Percentiles rank a stretch among this genome's conserved stretches.
phyloP scores from a whole-genome alignment of 1,139 yeast genomes.

The Saccharomyces hybrid region DNA sequence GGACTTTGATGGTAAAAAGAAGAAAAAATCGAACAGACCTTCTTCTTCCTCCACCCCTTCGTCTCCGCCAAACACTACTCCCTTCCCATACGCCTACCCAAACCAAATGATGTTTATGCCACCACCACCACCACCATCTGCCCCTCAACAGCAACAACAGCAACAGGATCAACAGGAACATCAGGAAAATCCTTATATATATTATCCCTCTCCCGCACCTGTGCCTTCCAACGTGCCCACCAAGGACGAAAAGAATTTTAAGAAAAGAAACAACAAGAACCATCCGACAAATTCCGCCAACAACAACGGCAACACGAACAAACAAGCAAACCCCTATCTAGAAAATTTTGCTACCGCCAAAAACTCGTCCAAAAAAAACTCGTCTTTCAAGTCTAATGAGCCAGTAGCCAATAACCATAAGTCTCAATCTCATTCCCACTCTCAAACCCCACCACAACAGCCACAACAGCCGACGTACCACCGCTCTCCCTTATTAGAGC shows the following conservation, averaged over 20 bases:
- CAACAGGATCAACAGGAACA: not conserved
- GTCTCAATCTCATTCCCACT: not conserved
- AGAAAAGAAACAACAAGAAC: not conserved
- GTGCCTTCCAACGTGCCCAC: slow-evolving; percentile 3
- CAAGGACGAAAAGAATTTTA: not conserved
- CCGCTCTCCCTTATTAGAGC: slow-evolving; percentile 78
- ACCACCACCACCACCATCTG: slow-evolving; percentile 1
- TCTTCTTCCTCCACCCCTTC: not conserved
- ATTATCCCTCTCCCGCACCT: not conserved
- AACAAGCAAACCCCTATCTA: slow-evolving; percentile 5
- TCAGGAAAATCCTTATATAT: not conserved
- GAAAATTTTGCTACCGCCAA: not conserved
- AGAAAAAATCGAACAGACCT: not conserved
- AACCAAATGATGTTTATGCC: slow-evolving; percentile 2
- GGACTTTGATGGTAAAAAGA: not conserved
- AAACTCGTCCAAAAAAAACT: not conserved
- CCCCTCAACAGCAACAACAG: slow-evolving; percentile 4
- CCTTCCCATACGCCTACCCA: not conserved
- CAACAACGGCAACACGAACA: not conserved
- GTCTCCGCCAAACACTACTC: not conserved
- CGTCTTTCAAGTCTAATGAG: not conserved
- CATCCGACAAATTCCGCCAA: slow-evolving; percentile 3
- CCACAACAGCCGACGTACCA: slow-evolving; percentile 34
- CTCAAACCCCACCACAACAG: slow-evolving; percentile 10
- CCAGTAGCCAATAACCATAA: not conserved